Percentiles rank a stretch among this genome's conserved stretches.
Conservation (phyloP, 768 basidiomycete species). For the Boletus tomentosulus region DNA sequence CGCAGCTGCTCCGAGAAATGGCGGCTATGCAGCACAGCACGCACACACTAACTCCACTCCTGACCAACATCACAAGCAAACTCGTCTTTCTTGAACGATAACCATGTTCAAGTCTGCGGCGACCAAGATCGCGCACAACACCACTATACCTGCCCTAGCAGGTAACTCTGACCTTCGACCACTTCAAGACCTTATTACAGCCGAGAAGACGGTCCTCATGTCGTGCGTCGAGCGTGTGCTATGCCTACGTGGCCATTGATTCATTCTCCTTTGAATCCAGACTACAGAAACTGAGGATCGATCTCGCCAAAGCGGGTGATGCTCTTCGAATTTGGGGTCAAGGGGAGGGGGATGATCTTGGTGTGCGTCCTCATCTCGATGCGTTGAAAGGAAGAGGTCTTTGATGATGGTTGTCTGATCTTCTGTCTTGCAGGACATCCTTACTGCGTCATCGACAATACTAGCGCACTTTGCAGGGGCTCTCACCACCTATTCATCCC, state of each 20-base stretch:
- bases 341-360: slow-evolving; percentile 81
- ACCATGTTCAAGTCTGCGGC: slow-evolving; percentile 75
- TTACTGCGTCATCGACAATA: slow-evolving; percentile 65
- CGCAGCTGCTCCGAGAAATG: too few relatives aligned
- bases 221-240: slow-evolving; percentile 46
- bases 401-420: background rate
- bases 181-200: slow-evolving; percentile 84
- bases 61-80: background rate
- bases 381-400: background rate
- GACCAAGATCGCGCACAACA: slow-evolving; percentile 85
- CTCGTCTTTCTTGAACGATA: slow-evolving; percentile 6
- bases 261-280: slow-evolving; percentile 29
- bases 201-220: slow-evolving; percentile 77
- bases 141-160: slow-evolving; percentile 66
- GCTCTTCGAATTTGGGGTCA: slow-evolving; percentile 68
- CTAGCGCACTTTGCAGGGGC: slow-evolving; percentile 65
- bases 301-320: slow-evolving; percentile 68
- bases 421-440: slow-evolving; percentile 55
- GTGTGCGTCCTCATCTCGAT: slow-evolving; percentile 40
- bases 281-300: slow-evolving; percentile 60
- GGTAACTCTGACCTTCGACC: slow-evolving; percentile 76
- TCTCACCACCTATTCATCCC: slow-evolving; percentile 62
- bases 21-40: background rate
- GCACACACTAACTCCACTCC: slow-evolving; percentile 5
- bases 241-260: background rate